These are phyloP conservation scores for Fusarium marasasianum DNA, from an alignment of 2,329 filamentous ascomycete species.

Conservation along the genomic window DNA sequence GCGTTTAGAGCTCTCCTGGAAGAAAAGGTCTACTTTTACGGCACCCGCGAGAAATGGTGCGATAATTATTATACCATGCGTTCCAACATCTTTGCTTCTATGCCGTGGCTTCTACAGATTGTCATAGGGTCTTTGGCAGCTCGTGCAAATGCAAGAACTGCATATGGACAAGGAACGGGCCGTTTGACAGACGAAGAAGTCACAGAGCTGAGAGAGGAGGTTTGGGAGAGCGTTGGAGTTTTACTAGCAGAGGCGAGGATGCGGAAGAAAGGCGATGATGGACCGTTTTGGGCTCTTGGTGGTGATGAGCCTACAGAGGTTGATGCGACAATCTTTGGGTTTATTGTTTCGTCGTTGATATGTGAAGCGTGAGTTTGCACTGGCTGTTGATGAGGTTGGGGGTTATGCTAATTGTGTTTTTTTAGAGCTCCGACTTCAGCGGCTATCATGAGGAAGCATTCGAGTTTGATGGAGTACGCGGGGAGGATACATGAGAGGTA, in stretches of 20 bases:
- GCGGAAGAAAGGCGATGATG: slow-evolving; percentile 21
- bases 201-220: slow-evolving; percentile 54
- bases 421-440: slow-evolving; percentile 58
- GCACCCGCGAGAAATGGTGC: slow-evolving; percentile 65
- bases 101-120: slow-evolving; percentile 63
- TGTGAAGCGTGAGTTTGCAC: slow-evolving; percentile 60
- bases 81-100: slow-evolving; percentile 55
- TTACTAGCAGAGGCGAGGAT: slow-evolving; percentile 53
- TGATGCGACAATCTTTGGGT: slow-evolving; percentile 67
- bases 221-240: slow-evolving; percentile 62
- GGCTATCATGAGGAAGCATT: slow-evolving; percentile 56
- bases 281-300: slow-evolving; percentile 67
- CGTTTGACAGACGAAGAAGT: slow-evolving; percentile 63
- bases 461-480: slow-evolving; percentile 64
- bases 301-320: slow-evolving; percentile 63
- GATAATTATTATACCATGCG: slow-evolving; percentile 70
- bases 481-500: slow-evolving; percentile 63
- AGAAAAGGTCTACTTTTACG: slow-evolving; percentile 68
- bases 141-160: slow-evolving; percentile 51
- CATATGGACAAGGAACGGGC: slow-evolving; percentile 66
- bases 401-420: not conserved
- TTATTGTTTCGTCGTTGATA: slow-evolving; percentile 62
- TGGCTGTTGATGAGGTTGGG: not conserved
- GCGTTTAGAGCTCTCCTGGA: slow-evolving; percentile 65
- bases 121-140: slow-evolving; percentile 62